Evolutionary conservation across 2,329 filamentous ascomycete species (phyloP).

Genomic region (Zopfia rhizophila): DNA sequence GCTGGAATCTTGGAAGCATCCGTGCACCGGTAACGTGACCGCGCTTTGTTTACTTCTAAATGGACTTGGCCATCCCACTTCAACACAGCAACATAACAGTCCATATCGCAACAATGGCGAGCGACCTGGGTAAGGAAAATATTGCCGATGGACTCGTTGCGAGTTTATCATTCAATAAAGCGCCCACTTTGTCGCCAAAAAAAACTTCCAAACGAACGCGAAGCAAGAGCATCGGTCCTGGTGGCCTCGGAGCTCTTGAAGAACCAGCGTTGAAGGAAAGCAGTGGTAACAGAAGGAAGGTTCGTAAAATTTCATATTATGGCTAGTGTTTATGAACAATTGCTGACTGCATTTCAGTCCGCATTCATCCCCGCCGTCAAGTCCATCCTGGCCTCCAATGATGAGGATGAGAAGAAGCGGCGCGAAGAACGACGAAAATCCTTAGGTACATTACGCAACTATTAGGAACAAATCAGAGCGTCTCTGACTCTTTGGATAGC

Average conservation of each 20-base stretch:
- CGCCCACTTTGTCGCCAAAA: constrained; percentile 38
- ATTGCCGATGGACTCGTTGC: constrained; percentile 53
- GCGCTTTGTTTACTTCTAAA: no score
- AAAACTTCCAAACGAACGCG: constrained; percentile 62
- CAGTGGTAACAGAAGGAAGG: constrained; percentile 81
- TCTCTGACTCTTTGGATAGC: constrained; percentile 56
- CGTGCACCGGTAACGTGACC: no score
- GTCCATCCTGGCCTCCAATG: constrained; percentile 66
- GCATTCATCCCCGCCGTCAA: constrained; percentile 63
- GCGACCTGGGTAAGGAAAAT: constrained; percentile 77
- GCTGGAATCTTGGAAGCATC: no score
- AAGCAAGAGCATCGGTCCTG: constrained; percentile 96
- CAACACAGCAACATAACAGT: no score
- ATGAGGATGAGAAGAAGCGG: constrained; percentile 70
- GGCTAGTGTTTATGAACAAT: background rate
- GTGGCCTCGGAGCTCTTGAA: constrained; percentile 87
- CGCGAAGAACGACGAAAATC: constrained; percentile 93
- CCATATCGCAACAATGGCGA: constrained; percentile 50
- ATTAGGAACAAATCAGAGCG: background rate
- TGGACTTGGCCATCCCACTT: no score
- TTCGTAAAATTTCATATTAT: constrained; percentile 54
- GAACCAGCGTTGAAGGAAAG: constrained; percentile 78
- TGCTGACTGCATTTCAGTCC: constrained; percentile 48
- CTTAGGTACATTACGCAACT: constrained; percentile 63
- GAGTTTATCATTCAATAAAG: constrained; percentile 34